A percentile compares a stretch with the other conserved stretches of the same genome.
Evolutionary conservation across 176 grass and related monocot genomes (phyloP).

Genomic region (Triticum aestivum): DNA sequence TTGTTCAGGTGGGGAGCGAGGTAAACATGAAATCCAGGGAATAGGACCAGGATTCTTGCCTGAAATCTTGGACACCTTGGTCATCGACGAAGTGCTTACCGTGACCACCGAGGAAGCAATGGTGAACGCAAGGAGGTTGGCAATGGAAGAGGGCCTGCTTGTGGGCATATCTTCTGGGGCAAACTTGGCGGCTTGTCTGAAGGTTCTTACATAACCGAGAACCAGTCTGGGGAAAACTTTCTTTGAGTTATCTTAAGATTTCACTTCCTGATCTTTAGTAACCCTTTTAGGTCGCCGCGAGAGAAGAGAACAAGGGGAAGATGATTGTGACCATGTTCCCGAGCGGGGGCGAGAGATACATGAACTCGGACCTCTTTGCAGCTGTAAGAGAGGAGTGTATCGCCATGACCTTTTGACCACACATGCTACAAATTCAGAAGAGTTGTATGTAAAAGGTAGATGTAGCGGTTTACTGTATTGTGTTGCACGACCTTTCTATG

Average conservation of each 20-base stretch:
- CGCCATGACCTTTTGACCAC: constrained; percentile 41
- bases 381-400: constrained; percentile 44
- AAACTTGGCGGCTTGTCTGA: constrained; percentile 79
- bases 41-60: constrained; percentile 68
- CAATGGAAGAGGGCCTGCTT: constrained; percentile 78
- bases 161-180: constrained; percentile 92
- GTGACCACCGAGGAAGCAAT: constrained; percentile 72
- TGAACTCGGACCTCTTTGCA: constrained; percentile 48
- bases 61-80: constrained; percentile 52
- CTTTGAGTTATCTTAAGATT: neutral
- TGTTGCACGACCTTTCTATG: neutral
- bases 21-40: constrained; percentile 85
- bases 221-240: neutral
- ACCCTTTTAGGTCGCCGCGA: constrained; percentile 14
- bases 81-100: constrained; percentile 61
- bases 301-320: constrained; percentile 53
- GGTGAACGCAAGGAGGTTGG: constrained; percentile 69
- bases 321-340: constrained; percentile 56
- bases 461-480: neutral
- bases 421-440: neutral
- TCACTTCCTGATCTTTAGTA: neutral
- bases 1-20: constrained; percentile 60
- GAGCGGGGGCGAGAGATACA: constrained; percentile 47
- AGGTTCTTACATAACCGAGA: constrained; percentile 33
- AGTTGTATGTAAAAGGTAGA: neutral